Evolutionary conservation across 768 basidiomycete species (phyloP).

Genomic region (Leccinum truebloodii): DNA sequence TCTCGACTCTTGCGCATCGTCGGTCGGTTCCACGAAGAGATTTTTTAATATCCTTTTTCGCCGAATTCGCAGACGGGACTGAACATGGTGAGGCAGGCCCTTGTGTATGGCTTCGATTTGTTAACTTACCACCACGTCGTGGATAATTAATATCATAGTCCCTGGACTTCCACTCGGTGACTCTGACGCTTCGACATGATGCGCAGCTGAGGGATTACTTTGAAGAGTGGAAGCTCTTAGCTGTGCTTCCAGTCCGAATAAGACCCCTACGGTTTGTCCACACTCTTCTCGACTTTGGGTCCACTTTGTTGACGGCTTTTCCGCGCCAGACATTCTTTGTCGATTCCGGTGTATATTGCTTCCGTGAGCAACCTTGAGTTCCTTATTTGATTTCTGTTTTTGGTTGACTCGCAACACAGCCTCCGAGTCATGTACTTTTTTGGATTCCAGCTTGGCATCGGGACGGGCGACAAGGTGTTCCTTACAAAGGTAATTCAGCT

Average conservation of each 20-base stretch:
- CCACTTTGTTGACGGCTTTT: background rate
- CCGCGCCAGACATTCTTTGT: conserved; percentile 53
- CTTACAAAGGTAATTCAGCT: conserved; percentile 55
- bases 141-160: conserved; percentile 39
- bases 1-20: conserved; percentile 69
- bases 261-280: conserved; percentile 51
- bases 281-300: no score
- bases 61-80: conserved; percentile 58
- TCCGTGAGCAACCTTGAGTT: conserved; percentile 53
- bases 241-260: conserved; percentile 58
- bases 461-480: conserved; percentile 63
- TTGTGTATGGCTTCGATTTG: background rate
- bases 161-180: conserved; percentile 56
- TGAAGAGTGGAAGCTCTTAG: conserved; percentile 57
- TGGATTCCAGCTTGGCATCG: conserved; percentile 70
- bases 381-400: background rate
- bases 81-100: conserved; percentile 53
- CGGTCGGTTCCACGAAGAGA: conserved; percentile 72
- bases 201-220: conserved; percentile 54
- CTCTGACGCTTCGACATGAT: conserved; percentile 63
- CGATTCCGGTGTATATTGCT: conserved; percentile 64
- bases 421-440: conserved; percentile 86
- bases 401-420: conserved; percentile 38
- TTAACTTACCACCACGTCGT: conserved; percentile 4
- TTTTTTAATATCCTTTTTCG: conserved; percentile 65